phyloP scores from a whole-genome alignment of 495 filamentous ascomycete species.

The Clohesyomyces aquaticus region DNA sequence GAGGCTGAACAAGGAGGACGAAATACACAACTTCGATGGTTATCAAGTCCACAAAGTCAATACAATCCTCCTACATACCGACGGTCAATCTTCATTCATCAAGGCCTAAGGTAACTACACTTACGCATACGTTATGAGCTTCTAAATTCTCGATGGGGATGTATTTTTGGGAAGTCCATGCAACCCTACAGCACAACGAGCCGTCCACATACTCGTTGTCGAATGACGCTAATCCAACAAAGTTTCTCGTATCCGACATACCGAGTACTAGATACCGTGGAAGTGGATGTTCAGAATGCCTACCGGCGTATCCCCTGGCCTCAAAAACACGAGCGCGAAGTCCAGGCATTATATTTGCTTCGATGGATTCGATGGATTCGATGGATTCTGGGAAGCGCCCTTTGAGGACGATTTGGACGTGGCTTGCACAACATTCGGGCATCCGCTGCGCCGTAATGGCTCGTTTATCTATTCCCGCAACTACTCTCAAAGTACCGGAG shows the following conservation, averaged over 20 bases:
- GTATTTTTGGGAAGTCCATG: not conserved
- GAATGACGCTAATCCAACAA: not conserved
- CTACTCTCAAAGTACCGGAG: not conserved
- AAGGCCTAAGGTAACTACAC: too few relatives aligned
- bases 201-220: not conserved
- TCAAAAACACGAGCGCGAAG: not conserved
- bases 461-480: not conserved
- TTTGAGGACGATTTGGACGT: not conserved
- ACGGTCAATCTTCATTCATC: too few relatives aligned
- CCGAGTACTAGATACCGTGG: not conserved
- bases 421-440: not conserved
- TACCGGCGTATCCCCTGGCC: not conserved
- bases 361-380: too few relatives aligned
- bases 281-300: not conserved
- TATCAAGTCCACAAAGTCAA: not conserved
- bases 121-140: too few relatives aligned
- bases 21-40: not conserved
- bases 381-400: too few relatives aligned
- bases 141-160: too few relatives aligned
- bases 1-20: not conserved
- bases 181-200: not conserved
- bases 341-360: too few relatives aligned
- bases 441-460: not conserved
- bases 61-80: not conserved
- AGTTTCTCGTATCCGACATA: not conserved